Evolutionary conservation across 495 filamentous ascomycete genomes (phyloP), one percentile per base, ranked within the genome.

Genomic region (Lepidopterella palustris): DNA sequence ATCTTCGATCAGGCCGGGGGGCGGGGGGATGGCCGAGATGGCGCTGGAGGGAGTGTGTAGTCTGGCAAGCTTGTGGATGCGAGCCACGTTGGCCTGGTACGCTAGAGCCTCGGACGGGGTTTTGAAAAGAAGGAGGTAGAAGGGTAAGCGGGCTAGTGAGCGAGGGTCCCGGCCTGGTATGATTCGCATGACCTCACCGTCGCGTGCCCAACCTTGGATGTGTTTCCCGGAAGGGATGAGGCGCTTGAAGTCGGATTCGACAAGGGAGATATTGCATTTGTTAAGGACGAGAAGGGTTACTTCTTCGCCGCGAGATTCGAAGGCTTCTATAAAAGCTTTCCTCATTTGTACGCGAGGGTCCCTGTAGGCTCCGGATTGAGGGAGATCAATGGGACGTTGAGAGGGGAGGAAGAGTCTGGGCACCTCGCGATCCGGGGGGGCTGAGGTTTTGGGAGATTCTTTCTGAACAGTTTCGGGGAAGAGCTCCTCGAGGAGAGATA

Each of bases 231-330:
- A 80, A n/a, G 74, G 75, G 8, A 80, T 74, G 5, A 86, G 63
- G 21, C 84, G 79, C 27, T 80, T 74, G 72, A 89, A 88, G 70
- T 89, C 86, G 61, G 76, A 77, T 71, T 83, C 81, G 5, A 93
- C 65, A 40, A 88, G 76, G 10, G 77, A 76, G 51, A 74, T 78
- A 66, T 78, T 79, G 28, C 76, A 75, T n/a, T 73, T 71, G 29
- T 67, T 70, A 45, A 86, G 68, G 15, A 80, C 70, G 20, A 87
- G 73, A 24, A 83, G 70, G 26, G 72, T 65, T 32, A 68, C 59
- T 51, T 70, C 25, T 49, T 61, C 55, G 24, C 32, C 40, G 29
- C 59, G 23, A n/a, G 11, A 25, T 35, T 55, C 25, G 26, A 61
- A 61, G 10, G 48, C 32, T n/a, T 63, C 54, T 5, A 58, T 56